Percentiles rank a stretch among this genome's conserved stretches.
Evolutionary conservation across 2,329 filamentous ascomycete genomes (phyloP).

Genomic region (Scedosporium aurantiacum): DNA sequence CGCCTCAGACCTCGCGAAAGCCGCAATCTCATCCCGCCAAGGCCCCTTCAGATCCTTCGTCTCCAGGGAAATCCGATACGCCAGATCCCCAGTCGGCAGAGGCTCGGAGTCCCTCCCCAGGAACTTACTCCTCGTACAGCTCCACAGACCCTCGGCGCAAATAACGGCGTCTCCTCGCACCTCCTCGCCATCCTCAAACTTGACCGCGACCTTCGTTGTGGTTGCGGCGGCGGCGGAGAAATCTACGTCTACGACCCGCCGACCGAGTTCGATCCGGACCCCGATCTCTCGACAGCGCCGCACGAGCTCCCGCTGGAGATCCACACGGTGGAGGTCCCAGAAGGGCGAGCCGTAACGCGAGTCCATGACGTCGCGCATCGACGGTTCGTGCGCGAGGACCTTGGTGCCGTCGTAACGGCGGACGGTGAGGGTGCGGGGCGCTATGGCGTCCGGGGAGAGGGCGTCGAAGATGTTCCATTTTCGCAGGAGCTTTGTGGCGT

Average conservation of each 20-base stretch:
- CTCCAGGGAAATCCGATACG: slow-evolving; percentile 40
- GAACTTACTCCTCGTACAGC: slow-evolving; percentile 30
- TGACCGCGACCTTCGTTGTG: background rate
- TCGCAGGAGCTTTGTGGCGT: slow-evolving; percentile 11
- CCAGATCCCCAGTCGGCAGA: slow-evolving; percentile 41
- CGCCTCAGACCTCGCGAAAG: slow-evolving; percentile 32
- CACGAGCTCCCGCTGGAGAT: slow-evolving; percentile 32
- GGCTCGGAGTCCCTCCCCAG: slow-evolving; percentile 32
- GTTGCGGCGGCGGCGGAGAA: background rate
- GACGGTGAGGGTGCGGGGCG: slow-evolving; percentile 11
- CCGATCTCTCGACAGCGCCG: slow-evolving; percentile 26
- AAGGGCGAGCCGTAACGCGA: slow-evolving; percentile 20
- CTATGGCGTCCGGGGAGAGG: slow-evolving; percentile 9
- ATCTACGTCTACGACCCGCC: background rate
- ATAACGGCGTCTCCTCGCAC: background rate
- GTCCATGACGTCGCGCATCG: slow-evolving; percentile 7
- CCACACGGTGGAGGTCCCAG: slow-evolving; percentile 37
- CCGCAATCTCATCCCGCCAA: slow-evolving; percentile 22
- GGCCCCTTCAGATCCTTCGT: slow-evolving; percentile 35
- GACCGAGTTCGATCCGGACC: slow-evolving; percentile 12
- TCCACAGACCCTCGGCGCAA: slow-evolving; percentile 21
- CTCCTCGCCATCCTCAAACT: background rate
- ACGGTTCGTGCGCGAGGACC: slow-evolving; percentile 10
- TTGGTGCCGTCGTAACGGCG: slow-evolving; percentile 12
- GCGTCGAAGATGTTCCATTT: slow-evolving; percentile 8